A percentile compares a stretch with the other conserved stretches of the same genome.
Conservation (phyloP, 2,329 filamentous ascomycete species). For the Diaporthe capsici region DNA sequence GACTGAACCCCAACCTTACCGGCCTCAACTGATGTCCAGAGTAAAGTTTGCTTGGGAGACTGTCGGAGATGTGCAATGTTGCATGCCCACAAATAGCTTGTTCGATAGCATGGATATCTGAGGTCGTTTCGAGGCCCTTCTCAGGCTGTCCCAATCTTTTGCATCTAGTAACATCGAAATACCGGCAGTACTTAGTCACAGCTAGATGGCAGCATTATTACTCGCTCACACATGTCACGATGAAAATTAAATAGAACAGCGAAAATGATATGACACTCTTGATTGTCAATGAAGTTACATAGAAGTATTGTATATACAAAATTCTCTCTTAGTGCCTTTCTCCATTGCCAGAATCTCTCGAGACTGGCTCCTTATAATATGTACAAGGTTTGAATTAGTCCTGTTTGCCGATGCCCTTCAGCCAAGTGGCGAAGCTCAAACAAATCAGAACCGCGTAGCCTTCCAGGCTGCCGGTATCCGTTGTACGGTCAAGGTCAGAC, state of each 20-base stretch:
- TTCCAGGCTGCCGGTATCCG: neutral
- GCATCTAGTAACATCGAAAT: neutral
- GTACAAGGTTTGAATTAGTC: slow-evolving; percentile 34
- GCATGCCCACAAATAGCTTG: neutral
- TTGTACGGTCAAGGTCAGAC: neutral
- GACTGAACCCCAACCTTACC: too few relatives aligned
- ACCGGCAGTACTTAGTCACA: neutral
- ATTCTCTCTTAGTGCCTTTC: slow-evolving; percentile 2
- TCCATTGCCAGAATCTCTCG: slow-evolving; percentile 30
- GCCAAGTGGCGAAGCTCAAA: neutral
- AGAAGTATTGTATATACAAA: slow-evolving; percentile 32
- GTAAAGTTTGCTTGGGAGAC: too few relatives aligned
- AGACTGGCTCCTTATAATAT: slow-evolving; percentile 28
- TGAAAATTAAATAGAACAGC: neutral
- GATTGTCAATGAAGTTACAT: slow-evolving; percentile 28
- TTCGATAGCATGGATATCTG: neutral
- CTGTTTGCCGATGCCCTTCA: neutral
- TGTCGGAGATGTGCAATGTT: neutral
- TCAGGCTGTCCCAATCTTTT: neutral
- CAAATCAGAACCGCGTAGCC: slow-evolving; percentile 10
- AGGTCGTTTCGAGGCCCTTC: neutral
- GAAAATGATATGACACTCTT: neutral
- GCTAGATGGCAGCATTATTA: too few relatives aligned
- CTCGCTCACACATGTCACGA: neutral
- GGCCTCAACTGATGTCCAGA: too few relatives aligned